Conservation (phyloP, 345 rosid genomes). For the Psidium guajava region DNA sequence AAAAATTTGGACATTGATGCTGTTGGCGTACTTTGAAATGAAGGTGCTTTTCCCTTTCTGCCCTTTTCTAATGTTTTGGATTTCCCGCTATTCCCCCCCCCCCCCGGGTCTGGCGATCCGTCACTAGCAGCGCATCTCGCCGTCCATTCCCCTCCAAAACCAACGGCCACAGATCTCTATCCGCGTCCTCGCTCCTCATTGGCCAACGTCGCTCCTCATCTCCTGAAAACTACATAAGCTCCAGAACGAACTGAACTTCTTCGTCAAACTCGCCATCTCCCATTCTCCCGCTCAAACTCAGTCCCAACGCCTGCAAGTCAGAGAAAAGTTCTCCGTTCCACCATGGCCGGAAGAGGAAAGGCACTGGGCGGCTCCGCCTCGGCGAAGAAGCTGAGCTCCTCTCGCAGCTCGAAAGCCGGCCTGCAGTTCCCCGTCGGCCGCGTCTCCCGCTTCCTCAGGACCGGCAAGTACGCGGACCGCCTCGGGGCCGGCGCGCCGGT, state of each 20-base stretch:
- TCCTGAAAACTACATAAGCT: background rate
- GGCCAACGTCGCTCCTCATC: background rate
- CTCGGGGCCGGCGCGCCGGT: slow-evolving; percentile 4
- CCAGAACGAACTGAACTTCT: background rate
- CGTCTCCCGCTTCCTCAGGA: slow-evolving; percentile 14
- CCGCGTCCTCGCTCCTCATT: slow-evolving; percentile 6
- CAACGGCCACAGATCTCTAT: slow-evolving; percentile 1
- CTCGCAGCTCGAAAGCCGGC: slow-evolving; percentile 7
- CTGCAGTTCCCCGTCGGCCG: slow-evolving; percentile 13
- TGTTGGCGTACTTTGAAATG: background rate
- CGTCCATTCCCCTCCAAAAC: background rate
- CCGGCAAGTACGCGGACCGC: slow-evolving; percentile 15
- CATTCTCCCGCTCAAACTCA: background rate
- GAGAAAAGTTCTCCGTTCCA: background rate
- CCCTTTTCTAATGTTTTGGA: background rate
- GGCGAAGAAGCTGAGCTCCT: slow-evolving; percentile 1
- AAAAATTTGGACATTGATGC: too few species aligned
- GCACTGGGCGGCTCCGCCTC: slow-evolving; percentile 6
- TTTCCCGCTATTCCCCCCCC: background rate
- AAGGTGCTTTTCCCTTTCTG: background rate
- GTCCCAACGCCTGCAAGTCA: background rate
- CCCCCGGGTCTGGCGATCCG: background rate
- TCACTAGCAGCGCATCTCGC: background rate
- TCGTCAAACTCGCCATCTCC: background rate
- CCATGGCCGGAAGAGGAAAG: slow-evolving; percentile 23